Conservation (phyloP, 2,329 filamentous ascomycete species). For the Aspergillus terreus region DNA sequence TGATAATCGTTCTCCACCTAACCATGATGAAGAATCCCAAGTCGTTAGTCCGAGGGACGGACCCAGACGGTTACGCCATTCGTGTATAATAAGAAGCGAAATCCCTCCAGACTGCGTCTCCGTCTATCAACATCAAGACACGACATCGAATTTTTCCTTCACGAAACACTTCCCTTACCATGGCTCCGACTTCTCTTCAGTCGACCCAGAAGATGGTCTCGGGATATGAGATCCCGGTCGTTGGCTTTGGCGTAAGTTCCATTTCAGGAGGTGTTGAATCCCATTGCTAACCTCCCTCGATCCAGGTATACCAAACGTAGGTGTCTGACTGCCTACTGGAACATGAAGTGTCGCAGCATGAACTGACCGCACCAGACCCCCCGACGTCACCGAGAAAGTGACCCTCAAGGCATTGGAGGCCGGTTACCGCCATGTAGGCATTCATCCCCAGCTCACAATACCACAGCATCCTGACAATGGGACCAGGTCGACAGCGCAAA, state of each 20-base stretch:
- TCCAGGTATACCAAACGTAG: conserved; percentile 40
- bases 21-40: neutral
- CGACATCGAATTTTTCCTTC: neutral
- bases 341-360: neutral
- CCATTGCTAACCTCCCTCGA: neutral
- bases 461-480: neutral
- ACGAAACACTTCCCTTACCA: conserved; percentile 5
- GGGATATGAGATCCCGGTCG: conserved; percentile 37
- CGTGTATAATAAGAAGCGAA: neutral
- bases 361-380: conserved; percentile 41
- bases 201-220: conserved; percentile 38
- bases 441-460: neutral
- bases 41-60: neutral
- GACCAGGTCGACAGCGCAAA: conserved; percentile 55
- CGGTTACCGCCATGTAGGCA: conserved; percentile 55
- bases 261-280: neutral
- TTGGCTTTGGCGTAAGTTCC: conserved; percentile 41
- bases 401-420: conserved; percentile 53
- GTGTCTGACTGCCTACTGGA: conserved; percentile 1
- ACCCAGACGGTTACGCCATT: neutral
- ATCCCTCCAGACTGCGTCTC: neutral
- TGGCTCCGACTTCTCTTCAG: conserved; percentile 27
- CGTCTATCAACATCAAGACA: neutral
- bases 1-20: conserved; percentile 3
- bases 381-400: conserved; percentile 55